Base-by-base conservation (phyloP, 345 rosid species). In the Erodium maritimum region DNA sequence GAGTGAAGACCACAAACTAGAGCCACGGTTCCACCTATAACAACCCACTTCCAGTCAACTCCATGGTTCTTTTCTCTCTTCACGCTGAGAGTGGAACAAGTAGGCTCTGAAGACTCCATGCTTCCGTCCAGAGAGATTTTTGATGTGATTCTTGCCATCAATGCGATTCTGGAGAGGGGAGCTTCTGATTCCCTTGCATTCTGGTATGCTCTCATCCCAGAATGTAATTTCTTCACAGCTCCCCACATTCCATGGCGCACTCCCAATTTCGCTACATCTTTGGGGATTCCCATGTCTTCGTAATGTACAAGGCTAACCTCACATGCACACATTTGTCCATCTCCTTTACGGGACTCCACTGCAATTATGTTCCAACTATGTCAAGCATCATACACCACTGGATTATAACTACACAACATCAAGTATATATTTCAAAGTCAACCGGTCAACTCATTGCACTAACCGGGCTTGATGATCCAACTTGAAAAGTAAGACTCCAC, bases 171-270 rank as follows among this genome's bases (percentile, higher is more conserved):
- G n/a, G 99, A 85, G 20, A 90, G 63, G 67, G 82, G 50, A 12
- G 71, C 45, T 23, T 80, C 90, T 13, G 73, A 21, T 76, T 77
- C 82, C 69, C 90, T 72, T 9, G 81, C 87, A n/a, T 75, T 75
- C 77, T 89, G 97, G 75, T 89, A 93, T 0, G 84, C 87, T 69
- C 95, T 80, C 80, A 93, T 64, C 29, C 96, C 96, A 0, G 85
- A 76, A 69, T 89, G 88, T 60, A 89, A 69, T 69, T 89, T 93
- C 77, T 85, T 93, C 51, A 87, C 84, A 0, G 96, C 80, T 65
- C 97, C 98, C 99, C 99, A 93, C 97, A 89, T 89, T 57, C 91
- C 99, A 64, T 85, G 99, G 11, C 97, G 88, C 50, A 93, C 70
- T 25, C 91, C 99, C 73, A 93, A 55, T 77, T 89, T 93, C 0